Evolutionary conservation across 2,329 filamentous ascomycete species (phyloP), one percentile per base, ranked within the genome.

Genomic region (Clarireedia homoeocarpa): DNA sequence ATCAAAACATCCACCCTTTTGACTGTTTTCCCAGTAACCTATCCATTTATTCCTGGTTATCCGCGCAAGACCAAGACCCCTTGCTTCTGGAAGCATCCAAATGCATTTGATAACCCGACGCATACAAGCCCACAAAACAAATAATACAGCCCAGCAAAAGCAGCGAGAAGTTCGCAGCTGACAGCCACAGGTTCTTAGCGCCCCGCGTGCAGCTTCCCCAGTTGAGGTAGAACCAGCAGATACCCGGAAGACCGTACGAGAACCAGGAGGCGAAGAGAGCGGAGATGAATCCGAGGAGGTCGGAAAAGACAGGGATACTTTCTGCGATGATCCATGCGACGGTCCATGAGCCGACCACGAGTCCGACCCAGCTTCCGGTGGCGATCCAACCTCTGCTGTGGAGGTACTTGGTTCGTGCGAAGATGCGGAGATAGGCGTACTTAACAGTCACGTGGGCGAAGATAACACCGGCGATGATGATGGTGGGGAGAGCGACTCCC

Each of bases 391-490:
- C 79, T 77, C 63, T 80, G 12, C 76, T 6, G 14, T 27, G 38
- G 12, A 47, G 6, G 30, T 47, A 10, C 15, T 54, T 44, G n/a
- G 79, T 83, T 58, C 80, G 77, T 72, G 53, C 30, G 34, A 86
- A 87, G 6, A 84, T 67, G 30, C 85, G 79, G 3, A 81, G 71
- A 64, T 86, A 89, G 57, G 87, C 73, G 63, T 85, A 85, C 65
- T 86, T 86, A 54, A 76, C 76, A 2, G 82, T 83, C 2, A 88
- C 80, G 58, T 85, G 81, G 12, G 80, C 84, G 66, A 86, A 84
- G 60, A 89, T 85, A 6, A 88, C 84, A 53, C 85, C 86, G 0
- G 85, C 83, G 50, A 89, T 81, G 48, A 89, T 73, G 57, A 89
- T 88, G 2, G 83, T 88, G 2, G 85, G 85, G 2, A 85, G 75